Evolutionary conservation across 2,329 filamentous ascomycete species (phyloP).

Genomic region (Huntiella moniliformis): DNA sequence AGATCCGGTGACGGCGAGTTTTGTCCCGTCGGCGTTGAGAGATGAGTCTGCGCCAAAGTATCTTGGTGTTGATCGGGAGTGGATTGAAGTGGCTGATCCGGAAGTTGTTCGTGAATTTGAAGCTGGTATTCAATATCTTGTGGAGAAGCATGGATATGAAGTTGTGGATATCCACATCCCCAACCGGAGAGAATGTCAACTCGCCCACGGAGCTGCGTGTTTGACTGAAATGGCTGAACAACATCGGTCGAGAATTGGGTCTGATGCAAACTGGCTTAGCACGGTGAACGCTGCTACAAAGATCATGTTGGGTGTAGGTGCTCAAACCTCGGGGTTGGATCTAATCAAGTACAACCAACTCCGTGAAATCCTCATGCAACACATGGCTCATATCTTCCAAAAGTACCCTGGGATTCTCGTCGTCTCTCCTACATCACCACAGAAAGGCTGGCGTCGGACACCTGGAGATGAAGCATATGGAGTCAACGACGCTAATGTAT

Average conservation of each 20-base stretch:
- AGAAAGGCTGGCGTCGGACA: slow-evolving; percentile 51
- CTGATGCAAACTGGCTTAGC: slow-evolving; percentile 30
- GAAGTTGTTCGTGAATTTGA: slow-evolving; percentile 44
- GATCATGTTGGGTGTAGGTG: slow-evolving; percentile 46
- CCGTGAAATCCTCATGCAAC: slow-evolving; percentile 58
- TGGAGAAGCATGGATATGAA: slow-evolving; percentile 27
- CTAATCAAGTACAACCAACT: slow-evolving; percentile 55
- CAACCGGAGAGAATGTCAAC: slow-evolving; percentile 48
- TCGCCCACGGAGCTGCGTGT: slow-evolving; percentile 61
- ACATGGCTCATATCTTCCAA: slow-evolving; percentile 52
- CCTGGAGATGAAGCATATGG: slow-evolving; percentile 48
- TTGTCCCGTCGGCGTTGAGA: slow-evolving; percentile 36
- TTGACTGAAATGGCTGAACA: slow-evolving; percentile 46
- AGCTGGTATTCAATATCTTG: slow-evolving; percentile 38
- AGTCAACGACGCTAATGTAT: slow-evolving; percentile 52
- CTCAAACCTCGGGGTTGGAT: slow-evolving; percentile 47
- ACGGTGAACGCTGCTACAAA: slow-evolving; percentile 48
- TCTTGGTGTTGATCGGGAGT: slow-evolving; percentile 50
- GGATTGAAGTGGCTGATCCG: slow-evolving; percentile 33
- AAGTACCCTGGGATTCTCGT: slow-evolving; percentile 58
- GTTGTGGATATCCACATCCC: slow-evolving; percentile 46
- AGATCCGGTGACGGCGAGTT: slow-evolving; percentile 40
- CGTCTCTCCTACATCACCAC: slow-evolving; percentile 58
- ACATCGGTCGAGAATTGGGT: slow-evolving; percentile 23
- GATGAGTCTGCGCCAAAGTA: slow-evolving; percentile 30